Conservation (phyloP, 371 early-diverging fungal species). For the Syncephalastrum contaminatum region DNA sequence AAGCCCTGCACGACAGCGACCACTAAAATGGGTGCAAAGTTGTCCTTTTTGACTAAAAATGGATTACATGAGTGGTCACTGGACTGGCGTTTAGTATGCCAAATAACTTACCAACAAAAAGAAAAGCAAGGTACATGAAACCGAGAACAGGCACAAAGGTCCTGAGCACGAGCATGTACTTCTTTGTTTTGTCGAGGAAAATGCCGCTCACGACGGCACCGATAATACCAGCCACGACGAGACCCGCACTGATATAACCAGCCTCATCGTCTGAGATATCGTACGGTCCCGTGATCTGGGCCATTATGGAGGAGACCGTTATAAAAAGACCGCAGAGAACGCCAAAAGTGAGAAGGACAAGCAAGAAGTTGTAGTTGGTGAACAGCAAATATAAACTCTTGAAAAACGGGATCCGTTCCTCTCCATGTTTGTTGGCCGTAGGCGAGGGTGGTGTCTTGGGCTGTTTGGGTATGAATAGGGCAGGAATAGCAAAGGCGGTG, state of each 20-base stretch:
- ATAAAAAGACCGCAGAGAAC: conserved; percentile 64
- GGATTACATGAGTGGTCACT: not conserved
- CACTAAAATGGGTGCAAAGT: conserved; percentile 23
- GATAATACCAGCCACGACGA: conserved; percentile 54
- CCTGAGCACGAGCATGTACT: conserved; percentile 42
- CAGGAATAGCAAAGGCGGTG: conserved; percentile 44
- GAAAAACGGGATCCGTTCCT: conserved; percentile 35
- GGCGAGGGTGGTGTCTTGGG: conserved; percentile 61
- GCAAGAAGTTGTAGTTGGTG: conserved; percentile 55
- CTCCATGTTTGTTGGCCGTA: conserved; percentile 30
- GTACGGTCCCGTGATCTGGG: conserved; percentile 61
- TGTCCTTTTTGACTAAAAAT: conserved; percentile 32
- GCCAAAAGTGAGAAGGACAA: conserved; percentile 57
- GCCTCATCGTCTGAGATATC: conserved; percentile 58
- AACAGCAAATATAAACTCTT: conserved; percentile 44
- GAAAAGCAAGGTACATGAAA: conserved; percentile 46
- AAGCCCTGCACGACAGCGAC: conserved; percentile 36
- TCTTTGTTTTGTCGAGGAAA: conserved; percentile 49
- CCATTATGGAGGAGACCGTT: conserved; percentile 58
- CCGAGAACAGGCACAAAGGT: conserved; percentile 50
- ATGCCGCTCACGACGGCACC: conserved; percentile 47
- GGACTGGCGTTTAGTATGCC: not conserved
- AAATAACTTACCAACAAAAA: conserved; percentile 47
- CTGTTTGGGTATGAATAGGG: conserved; percentile 48
- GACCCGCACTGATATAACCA: conserved; percentile 55